Percentiles rank a stretch among this genome's conserved stretches.
These are phyloP conservation scores for Begonia peltatifolia DNA, from an alignment of 306 rosid genomes.

Conservation along the genomic window DNA sequence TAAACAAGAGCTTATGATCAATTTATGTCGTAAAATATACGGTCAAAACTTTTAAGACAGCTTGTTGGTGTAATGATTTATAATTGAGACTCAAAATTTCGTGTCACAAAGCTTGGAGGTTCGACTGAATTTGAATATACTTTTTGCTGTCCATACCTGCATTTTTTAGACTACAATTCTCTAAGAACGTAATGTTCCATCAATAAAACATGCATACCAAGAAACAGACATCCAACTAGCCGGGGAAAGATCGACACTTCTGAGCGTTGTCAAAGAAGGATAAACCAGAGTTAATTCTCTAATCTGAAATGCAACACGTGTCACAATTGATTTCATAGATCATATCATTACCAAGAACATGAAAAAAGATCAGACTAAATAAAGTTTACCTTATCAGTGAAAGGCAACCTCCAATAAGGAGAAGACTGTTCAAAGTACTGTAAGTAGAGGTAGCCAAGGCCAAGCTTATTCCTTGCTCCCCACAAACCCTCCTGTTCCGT, in stretches of 20 bases:
- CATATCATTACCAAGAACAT: too few relatives aligned
- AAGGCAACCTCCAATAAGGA: constrained; percentile 54
- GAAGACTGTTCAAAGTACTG: constrained; percentile 41
- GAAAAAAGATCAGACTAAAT: background rate
- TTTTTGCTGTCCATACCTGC: too few relatives aligned
- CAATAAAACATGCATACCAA: constrained; percentile 34
- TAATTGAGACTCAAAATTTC: too few relatives aligned
- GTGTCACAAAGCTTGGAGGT: too few relatives aligned
- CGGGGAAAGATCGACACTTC: constrained; percentile 70
- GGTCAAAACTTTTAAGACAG: too few relatives aligned
- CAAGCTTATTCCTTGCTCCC: constrained; percentile 30
- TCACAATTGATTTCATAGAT: too few relatives aligned
- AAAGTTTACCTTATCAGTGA: constrained; percentile 40
- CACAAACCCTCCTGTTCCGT: constrained; percentile 45
- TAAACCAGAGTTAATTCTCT: constrained; percentile 36
- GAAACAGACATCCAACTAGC: constrained; percentile 93
- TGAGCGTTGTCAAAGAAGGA: constrained; percentile 44
- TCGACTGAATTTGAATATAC: too few relatives aligned
- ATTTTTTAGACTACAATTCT: too few relatives aligned
- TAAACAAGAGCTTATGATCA: too few relatives aligned
- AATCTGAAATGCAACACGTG: constrained; percentile 21
- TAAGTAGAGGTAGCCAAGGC: constrained; percentile 35
- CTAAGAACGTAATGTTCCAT: too few relatives aligned
- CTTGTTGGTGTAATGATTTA: too few relatives aligned
- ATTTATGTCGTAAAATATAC: too few relatives aligned